Evolutionary conservation across 2,329 filamentous ascomycete genomes (phyloP), one percentile per base, ranked within the genome.

Genomic region (Achaetomium macrosporum): DNA sequence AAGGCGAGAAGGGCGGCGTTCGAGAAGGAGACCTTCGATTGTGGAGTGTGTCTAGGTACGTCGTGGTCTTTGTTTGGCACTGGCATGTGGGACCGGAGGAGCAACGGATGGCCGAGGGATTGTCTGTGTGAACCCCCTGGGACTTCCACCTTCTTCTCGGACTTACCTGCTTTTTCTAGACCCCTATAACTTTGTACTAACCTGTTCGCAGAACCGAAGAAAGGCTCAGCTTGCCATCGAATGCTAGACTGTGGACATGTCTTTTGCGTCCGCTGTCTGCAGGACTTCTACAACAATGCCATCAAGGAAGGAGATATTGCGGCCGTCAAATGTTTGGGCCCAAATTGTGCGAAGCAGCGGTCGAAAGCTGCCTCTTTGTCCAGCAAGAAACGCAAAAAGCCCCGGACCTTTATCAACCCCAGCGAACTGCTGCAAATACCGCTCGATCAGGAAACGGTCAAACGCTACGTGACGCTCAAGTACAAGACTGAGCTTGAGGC

Each of bases 401-500:
- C 75, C 19, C 87, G 86, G 62, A 79, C 79, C 1, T 80, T 84
- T 11, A 73, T 96, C 58, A 90, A 82, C 59, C 90, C 92, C 0
- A 88, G 87, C 63, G 91, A 97, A 69, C 78, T 97, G 40, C 73
- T 90, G 5, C 84, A 89, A 63, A 89, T 92, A 42, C 85, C 85
- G 0, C 70, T 92, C 1, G 74, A 82, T 2, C 79, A 85, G 54
- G 82, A 87, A 15, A 79, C 78, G 33, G 90, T 96, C 2, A 85
- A 88, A 64, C 85, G 93, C 51, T 99, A 95, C 66, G 88, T 95
- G 5, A 84, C 83, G 36, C 77, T 97, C 56, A 96, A 93, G 71
- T 88, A 95, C 64, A 97, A 97, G 73, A 88, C 87, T 59, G 87
- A 90, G 66, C 81, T 97, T 2, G 93, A 97, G 68, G 85, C 89